These are phyloP conservation scores for Aspergillus luchuensis DNA, from an alignment of 2,329 filamentous ascomycete species.

Conservation along the genomic window DNA sequence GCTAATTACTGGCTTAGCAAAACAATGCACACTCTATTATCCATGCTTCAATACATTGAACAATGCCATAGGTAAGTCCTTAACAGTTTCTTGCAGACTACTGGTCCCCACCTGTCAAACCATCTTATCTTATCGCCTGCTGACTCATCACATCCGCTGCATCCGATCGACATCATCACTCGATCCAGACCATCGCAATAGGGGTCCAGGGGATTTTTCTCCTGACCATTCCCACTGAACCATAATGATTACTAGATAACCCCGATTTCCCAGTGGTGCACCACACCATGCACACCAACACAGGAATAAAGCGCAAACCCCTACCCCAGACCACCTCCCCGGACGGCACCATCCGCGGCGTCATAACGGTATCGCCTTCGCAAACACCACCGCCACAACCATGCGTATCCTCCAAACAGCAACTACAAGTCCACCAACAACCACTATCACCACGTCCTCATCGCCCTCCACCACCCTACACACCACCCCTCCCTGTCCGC, in stretches of 20 bases:
- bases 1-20: too few relatives aligned
- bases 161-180: constrained; percentile 6
- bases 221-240: background rate
- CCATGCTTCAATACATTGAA: too few relatives aligned
- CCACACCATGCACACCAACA: background rate
- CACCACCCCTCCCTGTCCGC: background rate
- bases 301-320: constrained; percentile 1
- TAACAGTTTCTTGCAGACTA: background rate
- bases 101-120: background rate
- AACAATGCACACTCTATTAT: too few relatives aligned
- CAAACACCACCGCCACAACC: background rate
- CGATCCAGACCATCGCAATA: background rate
- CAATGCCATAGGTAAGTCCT: too few relatives aligned
- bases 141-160: background rate
- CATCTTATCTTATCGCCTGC: background rate
- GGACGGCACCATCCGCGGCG: background rate
- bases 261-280: background rate
- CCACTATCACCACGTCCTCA: background rate
- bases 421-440: background rate
- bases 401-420: background rate
- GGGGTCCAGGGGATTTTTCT: constrained; percentile 2
- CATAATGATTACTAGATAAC: background rate
- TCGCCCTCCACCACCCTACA: background rate
- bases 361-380: background rate
- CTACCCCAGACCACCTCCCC: background rate